Evolutionary conservation across 2,329 filamentous ascomycete species (phyloP), one percentile per base, ranked within the genome.

Genomic region (Bipolaris zeicola): DNA sequence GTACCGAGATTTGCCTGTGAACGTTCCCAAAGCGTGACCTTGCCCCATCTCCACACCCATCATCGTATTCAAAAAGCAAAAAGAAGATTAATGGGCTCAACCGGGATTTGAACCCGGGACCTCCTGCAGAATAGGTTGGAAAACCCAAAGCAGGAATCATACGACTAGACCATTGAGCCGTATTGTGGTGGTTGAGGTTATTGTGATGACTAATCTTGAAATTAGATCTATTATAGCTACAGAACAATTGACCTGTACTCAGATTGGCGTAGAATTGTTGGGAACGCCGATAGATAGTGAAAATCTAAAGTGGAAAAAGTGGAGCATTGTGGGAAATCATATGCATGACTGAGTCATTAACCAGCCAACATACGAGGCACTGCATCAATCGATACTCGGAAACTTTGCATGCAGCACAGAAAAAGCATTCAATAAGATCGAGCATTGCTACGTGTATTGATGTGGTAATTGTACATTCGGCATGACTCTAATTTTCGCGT

Each of bases 81-180:
- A 16, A 51, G 26, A 20, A 43, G 5, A 13, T 31, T 5, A 33
- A 36, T 3, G 56, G 56, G 56, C 56, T 49, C 47, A 55, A 58
- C 56, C 48, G 56, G 52, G 56, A 58, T 46, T 58, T 55, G 56
- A 53, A 57, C 55, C 65, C 67, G 65, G 67, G 67, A 59, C 65
- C 67, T 69, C 63, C 64, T 64, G 67, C 68, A 49, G 50, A 57
- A 24, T 36, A 43, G 49, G 31, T 48, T 41, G n/a, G 43, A 42
- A 36, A 41, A 56, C 62, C 61, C 67, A 67, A 70, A 69, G 66
- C 66, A 62, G 64, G 63, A 69, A 69, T 70, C 66, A 69, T 70
- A 61, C 67, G 56, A 68, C 66, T 68, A 70, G 67, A 70, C 67
- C 67, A 44, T 44, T 28, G 31, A 28, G 42, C 42, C 42, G 42